These are phyloP conservation scores for Colletotrichum sp. DNA, from an alignment of 2,329 filamentous ascomycete genomes.

Conservation along the genomic window DNA sequence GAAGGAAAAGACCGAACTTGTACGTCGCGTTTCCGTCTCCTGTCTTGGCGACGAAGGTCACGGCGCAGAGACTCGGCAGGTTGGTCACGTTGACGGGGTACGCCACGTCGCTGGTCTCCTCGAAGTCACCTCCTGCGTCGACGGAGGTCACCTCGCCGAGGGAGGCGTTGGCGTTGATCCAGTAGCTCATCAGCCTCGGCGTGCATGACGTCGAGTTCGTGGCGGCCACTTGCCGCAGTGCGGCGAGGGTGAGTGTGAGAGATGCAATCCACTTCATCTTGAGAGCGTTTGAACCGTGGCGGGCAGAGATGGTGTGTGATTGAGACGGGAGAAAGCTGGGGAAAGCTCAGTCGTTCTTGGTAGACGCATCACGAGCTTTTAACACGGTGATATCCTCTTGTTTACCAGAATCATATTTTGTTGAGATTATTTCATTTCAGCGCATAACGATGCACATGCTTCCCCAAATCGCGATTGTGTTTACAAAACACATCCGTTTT, in stretches of 20 bases:
- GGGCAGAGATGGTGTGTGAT: neutral
- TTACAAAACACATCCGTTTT: neutral
- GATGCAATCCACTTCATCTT: conserved; percentile 10
- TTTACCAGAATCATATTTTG: neutral
- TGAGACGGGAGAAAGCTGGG: neutral
- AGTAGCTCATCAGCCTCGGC: conserved; percentile 8
- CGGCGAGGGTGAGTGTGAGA: neutral
- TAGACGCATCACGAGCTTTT: neutral
- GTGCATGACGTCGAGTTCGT: conserved; percentile 6
- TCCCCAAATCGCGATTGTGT: neutral
- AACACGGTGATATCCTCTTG: neutral
- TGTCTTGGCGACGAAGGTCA: conserved; percentile 31
- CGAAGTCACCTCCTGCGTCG: conserved; percentile 22
- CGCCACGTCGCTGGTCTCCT: conserved; percentile 25
- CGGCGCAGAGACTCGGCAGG: conserved; percentile 35
- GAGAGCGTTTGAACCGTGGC: too few species aligned
- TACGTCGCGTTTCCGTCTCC: conserved; percentile 24
- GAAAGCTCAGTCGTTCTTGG: neutral
- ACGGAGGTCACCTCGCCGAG: conserved; percentile 20
- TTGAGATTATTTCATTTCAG: neutral
- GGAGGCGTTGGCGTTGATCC: conserved; percentile 8
- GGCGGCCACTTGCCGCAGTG: neutral
- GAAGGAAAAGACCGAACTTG: conserved; percentile 36
- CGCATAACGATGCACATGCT: neutral
- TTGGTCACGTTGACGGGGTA: conserved; percentile 30